These are phyloP conservation scores for Cercospora brassicicola DNA, from an alignment of 2,329 filamentous ascomycete species.

Conservation along the genomic window DNA sequence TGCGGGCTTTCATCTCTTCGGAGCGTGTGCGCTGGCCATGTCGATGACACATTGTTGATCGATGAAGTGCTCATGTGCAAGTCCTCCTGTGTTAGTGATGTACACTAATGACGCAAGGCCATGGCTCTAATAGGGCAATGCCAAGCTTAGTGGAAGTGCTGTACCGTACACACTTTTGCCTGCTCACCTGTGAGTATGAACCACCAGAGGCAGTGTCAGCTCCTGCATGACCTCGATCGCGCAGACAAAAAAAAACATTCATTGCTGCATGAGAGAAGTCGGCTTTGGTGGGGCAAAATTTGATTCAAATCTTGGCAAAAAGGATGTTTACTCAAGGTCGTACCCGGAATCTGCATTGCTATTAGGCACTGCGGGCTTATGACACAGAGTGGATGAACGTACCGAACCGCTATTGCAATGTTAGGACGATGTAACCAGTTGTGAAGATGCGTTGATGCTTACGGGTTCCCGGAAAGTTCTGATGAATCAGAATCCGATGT, in stretches of 20 bases:
- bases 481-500: constrained; percentile 4
- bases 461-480: constrained; percentile 1
- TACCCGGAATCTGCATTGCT: background rate
- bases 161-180: no score
- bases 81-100: background rate
- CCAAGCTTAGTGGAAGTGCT: background rate
- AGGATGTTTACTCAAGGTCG: background rate
- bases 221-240: no score
- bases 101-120: background rate
- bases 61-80: background rate
- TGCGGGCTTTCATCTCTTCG: background rate
- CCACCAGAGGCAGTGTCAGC: no score
- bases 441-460: background rate
- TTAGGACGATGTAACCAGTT: background rate
- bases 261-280: background rate
- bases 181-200: no score
- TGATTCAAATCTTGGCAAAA: background rate
- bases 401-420: background rate
- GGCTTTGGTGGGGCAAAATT: background rate
- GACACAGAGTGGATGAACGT: background rate
- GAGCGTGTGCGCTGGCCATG: background rate
- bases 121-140: background rate
- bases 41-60: background rate
- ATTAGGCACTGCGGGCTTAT: background rate
- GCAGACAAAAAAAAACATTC: no score